Evolutionary conservation across 106 monocot species (phyloP).

Genomic region (Dendrobium huoshanense): DNA sequence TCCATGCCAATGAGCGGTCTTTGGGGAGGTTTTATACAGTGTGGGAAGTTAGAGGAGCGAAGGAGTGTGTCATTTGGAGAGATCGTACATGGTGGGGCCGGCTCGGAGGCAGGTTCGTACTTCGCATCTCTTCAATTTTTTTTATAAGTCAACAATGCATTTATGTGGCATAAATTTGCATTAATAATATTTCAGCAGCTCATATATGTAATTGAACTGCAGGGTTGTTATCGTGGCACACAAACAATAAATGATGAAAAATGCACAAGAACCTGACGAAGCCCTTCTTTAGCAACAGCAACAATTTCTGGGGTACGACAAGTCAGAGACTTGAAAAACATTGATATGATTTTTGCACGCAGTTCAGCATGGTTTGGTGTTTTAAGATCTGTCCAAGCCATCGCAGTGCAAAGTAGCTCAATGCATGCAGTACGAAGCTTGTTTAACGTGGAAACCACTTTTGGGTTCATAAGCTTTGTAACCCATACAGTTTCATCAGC

Average conservation of each 20-base stretch:
- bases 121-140: no score
- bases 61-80: no score
- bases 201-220: not conserved
- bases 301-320: constrained; percentile 94
- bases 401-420: constrained; percentile 96
- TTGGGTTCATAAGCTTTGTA: constrained; percentile 87
- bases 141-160: not conserved
- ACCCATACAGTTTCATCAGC: constrained; percentile 99
- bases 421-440: constrained; percentile 98
- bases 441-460: constrained; percentile 82
- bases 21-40: no score
- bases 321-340: constrained; percentile 99
- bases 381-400: constrained; percentile 95
- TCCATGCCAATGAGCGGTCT: no score
- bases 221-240: not conserved
- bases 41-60: no score
- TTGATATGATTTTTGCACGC: constrained; percentile 88
- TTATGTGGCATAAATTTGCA: not conserved
- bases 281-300: constrained; percentile 96
- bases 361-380: constrained; percentile 69
- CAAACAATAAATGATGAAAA: not conserved
- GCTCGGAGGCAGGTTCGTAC: no score
- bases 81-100: no score
- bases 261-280: constrained; percentile 61
- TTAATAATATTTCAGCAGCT: not conserved